These are phyloP conservation scores for Lithospermum erythrorhizon DNA, from an alignment of 257 asterid species.

Conservation along the genomic window DNA sequence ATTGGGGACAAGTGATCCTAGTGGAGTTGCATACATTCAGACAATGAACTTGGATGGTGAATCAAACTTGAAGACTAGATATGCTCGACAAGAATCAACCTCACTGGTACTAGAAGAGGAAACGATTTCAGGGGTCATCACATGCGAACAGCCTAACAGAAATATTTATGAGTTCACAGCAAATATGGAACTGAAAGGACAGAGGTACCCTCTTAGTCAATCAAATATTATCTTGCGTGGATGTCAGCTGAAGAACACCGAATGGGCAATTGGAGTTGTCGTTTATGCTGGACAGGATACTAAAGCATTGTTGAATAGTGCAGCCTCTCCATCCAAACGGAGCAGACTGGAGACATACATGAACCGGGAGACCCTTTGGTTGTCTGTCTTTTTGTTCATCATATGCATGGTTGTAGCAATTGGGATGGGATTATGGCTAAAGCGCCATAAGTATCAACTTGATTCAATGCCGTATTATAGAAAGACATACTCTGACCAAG, in stretches of 20 bases:
- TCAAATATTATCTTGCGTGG: constrained; percentile 94
- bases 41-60: constrained; percentile 98
- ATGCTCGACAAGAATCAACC: constrained; percentile 95
- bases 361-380: constrained; percentile 93
- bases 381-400: constrained; percentile 72
- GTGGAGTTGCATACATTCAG: constrained; percentile 94
- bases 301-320: constrained; percentile 94
- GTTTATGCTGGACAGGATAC: constrained; percentile 98
- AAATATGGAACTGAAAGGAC: constrained; percentile 75
- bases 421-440: constrained; percentile 92
- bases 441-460: constrained; percentile 52
- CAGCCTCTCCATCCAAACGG: constrained; percentile 81
- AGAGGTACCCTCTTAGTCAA: constrained; percentile 66
- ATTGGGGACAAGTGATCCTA: constrained; percentile 86
- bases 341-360: constrained; percentile 92
- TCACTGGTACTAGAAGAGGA: constrained; percentile 53
- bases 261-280: constrained; percentile 92
- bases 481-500: constrained; percentile 45
- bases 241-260: constrained; percentile 96
- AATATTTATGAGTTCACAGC: constrained; percentile 94
- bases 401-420: constrained; percentile 81
- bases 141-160: constrained; percentile 93
- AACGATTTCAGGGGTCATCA: constrained; percentile 57
- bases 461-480: constrained; percentile 83
- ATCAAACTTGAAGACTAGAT: constrained; percentile 96